Conservation (phyloP, 768 basidiomycete species). For the Holtermannia corniformis region DNA sequence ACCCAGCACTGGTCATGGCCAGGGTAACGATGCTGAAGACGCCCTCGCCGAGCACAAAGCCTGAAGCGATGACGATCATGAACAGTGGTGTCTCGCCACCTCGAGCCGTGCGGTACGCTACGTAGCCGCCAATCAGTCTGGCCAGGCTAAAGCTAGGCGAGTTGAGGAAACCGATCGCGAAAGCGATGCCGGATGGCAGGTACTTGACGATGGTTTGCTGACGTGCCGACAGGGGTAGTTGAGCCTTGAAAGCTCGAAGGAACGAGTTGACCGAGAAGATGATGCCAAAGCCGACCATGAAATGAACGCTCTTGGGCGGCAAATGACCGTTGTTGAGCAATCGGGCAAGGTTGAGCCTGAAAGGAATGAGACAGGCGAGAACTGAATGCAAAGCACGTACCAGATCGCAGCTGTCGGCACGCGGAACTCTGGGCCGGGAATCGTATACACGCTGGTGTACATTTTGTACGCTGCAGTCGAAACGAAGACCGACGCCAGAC, state of each 20-base stretch:
- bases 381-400: constrained; percentile 51
- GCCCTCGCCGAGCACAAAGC: constrained; percentile 93
- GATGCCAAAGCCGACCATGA: constrained; percentile 70
- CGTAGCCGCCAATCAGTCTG: constrained; percentile 72
- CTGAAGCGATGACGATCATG: constrained; percentile 79
- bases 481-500: constrained; percentile 74
- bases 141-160: constrained; percentile 91
- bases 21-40: constrained; percentile 75
- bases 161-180: constrained; percentile 92
- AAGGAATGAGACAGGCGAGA: constrained; percentile 43
- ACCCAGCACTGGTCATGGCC: constrained; percentile 60
- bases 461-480: constrained; percentile 78
- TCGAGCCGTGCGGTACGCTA: constrained; percentile 51
- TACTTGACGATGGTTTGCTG: constrained; percentile 45
- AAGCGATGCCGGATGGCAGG: constrained; percentile 87
- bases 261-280: constrained; percentile 61
- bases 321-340: constrained; percentile 59
- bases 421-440: constrained; percentile 90
- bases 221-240: constrained; percentile 4
- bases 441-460: constrained; percentile 75
- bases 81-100: constrained; percentile 30
- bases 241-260: constrained; percentile 50
- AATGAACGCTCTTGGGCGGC: constrained; percentile 60
- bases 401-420: constrained; percentile 94
- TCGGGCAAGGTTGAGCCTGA: constrained; percentile 44